Evolutionary conservation across 1,139 yeast genomes (phyloP).

Genomic region (Lodderomyces jiufengensis): DNA sequence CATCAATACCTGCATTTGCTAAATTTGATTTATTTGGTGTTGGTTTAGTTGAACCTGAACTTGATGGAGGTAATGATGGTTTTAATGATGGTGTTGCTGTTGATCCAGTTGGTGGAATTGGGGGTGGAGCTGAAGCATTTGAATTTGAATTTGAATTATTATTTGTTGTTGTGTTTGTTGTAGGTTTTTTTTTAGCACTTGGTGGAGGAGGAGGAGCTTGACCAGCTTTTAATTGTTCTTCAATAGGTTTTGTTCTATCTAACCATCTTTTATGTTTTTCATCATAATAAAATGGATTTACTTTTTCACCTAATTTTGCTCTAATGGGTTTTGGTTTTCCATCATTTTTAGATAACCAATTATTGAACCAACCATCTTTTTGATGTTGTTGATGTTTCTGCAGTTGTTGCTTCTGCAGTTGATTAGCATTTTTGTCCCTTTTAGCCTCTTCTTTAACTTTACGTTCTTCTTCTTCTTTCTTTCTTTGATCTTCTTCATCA

Average conservation of each 20-base stretch:
- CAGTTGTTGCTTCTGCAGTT: constrained; percentile 10
- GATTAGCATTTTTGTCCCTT: constrained; percentile 15
- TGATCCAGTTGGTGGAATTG: constrained; percentile 4
- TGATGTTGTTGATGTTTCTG: constrained; percentile 3
- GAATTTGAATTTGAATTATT: too few species aligned
- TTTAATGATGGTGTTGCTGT: constrained; percentile 2
- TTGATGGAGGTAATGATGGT: too few species aligned
- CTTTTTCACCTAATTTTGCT: constrained; percentile 82
- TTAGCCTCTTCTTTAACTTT: constrained; percentile 14
- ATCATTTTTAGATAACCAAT: constrained; percentile 45
- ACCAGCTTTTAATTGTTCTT: constrained; percentile 59
- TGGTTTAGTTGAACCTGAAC: neutral
- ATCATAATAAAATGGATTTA: constrained; percentile 71
- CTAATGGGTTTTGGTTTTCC: constrained; percentile 71
- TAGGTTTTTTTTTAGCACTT: constrained; percentile 36
- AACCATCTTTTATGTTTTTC: constrained; percentile 87
- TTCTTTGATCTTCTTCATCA: constrained; percentile 30
- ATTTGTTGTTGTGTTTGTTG: too few species aligned
- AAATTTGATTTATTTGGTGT: constrained; percentile 16
- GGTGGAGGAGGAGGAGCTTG: constrained; percentile 77
- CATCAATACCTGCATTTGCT: constrained; percentile 62
- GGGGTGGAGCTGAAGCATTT: constrained; percentile 6
- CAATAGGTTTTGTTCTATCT: constrained; percentile 63
- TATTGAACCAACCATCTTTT: constrained; percentile 42
- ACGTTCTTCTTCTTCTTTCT: constrained; percentile 13